Base-by-base conservation (phyloP, 2,329 filamentous ascomycete species). In the Aotearoamyces nothofagi region DNA sequence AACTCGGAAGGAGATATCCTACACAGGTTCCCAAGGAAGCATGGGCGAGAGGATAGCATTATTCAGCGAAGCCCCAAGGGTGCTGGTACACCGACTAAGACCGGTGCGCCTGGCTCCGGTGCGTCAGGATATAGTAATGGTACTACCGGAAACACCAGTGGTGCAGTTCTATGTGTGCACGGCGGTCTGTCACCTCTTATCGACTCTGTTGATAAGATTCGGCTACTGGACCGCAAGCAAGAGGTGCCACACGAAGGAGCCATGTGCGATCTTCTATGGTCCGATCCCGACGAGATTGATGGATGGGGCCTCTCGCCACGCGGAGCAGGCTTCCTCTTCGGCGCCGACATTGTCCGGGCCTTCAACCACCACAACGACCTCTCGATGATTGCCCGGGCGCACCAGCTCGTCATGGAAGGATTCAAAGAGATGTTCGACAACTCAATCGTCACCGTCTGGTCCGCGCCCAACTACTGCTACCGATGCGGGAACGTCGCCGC, bases 401-500 rank as follows among this genome's bases (percentile, higher is more conserved):
- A 98, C 50, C 90, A 98, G 53, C 72, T 98, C 13, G 90, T 98
- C 39, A 98, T 96, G 90, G 90, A 98, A 52, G 90, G 90, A 0
- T 98, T 94, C 55, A 96, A 96, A 57, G 90, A 96, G 52, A 96
- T 96, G 86, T 98, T 96, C 47, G 83, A 93, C 49, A 78, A 75
- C 9, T 82, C 76, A 26, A 94, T 98, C 39, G 90, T 96, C 23
- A 98, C 90, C 0, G 90, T 98, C n/a, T 98, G 90, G 87, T 87
- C 79, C 1, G 83, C 83, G 7, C 83, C 83, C 1, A 92, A 92
- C 51, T 92, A 92, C 60, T 92, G 83, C 57, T 92, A 92, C 57
- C 73, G 83, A 38, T 94, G 86, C 47, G 86, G 86, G 31, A 96
- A 96, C 45, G 86, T 98, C 9, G 90, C 90, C 1, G 87, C 90